Evolutionary conservation across 768 basidiomycete genomes (phyloP).

Genomic region (Kwoniella pini): DNA sequence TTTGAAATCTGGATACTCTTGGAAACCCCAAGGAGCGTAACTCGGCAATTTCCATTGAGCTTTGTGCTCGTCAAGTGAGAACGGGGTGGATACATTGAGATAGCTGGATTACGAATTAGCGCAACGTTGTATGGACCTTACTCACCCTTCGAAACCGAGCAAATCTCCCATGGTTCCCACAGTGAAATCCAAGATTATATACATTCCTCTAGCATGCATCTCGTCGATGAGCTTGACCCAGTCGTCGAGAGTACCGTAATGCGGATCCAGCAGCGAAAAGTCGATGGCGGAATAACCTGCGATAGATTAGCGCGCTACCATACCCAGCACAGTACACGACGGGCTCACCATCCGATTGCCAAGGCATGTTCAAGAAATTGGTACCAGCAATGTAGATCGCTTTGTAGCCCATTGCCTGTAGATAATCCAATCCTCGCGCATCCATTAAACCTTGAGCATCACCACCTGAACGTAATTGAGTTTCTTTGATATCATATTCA

Average conservation of each 20-base stretch:
- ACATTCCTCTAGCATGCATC: slow-evolving; percentile 81
- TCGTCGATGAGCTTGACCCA: slow-evolving; percentile 75
- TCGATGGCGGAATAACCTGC: slow-evolving; percentile 90
- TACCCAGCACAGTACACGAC: background rate
- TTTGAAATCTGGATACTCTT: slow-evolving; percentile 80
- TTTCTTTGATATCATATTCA: slow-evolving; percentile 84
- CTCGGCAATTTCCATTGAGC: slow-evolving; percentile 71
- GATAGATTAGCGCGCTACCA: slow-evolving; percentile 13
- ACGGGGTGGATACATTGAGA: slow-evolving; percentile 78
- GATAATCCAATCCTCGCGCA: slow-evolving; percentile 70
- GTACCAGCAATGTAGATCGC: slow-evolving; percentile 91
- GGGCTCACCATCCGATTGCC: slow-evolving; percentile 88
- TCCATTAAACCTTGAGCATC: slow-evolving; percentile 76
- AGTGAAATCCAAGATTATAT: slow-evolving; percentile 89
- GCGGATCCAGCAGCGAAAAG: slow-evolving; percentile 85
- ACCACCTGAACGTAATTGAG: slow-evolving; percentile 84
- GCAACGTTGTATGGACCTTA: background rate
- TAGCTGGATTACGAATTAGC: slow-evolving; percentile 58
- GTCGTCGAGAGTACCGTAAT: slow-evolving; percentile 81
- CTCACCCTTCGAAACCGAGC: slow-evolving; percentile 79
- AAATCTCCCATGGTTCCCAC: slow-evolving; percentile 89
- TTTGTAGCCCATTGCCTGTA: slow-evolving; percentile 82
- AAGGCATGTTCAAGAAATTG: slow-evolving; percentile 91
- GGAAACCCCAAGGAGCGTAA: slow-evolving; percentile 82
- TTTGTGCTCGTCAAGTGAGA: slow-evolving; percentile 71